A percentile compares a stretch with the other conserved stretches of the same genome.
Evolutionary conservation across 2,329 filamentous ascomycete species (phyloP).

Genomic region (Cladosporium sp.): DNA sequence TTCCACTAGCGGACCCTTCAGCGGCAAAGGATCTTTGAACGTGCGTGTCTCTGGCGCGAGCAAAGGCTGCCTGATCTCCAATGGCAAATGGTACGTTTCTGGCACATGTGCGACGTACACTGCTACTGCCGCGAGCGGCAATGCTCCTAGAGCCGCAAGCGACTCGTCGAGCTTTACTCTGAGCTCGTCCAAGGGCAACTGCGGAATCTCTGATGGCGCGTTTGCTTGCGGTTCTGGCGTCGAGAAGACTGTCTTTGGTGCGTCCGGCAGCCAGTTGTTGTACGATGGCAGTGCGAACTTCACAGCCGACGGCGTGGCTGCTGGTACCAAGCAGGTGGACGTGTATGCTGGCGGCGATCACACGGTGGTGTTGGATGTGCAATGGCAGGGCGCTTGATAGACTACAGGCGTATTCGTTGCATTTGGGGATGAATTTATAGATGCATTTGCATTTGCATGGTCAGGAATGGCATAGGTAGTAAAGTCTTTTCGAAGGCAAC

Average conservation of each 20-base stretch:
- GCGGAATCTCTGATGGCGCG: constrained; percentile 51
- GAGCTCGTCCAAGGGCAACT: constrained; percentile 55
- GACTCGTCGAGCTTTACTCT: constrained; percentile 47
- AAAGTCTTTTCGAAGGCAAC: too few relatives aligned
- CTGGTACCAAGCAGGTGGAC: constrained; percentile 41
- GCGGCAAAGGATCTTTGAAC: constrained; percentile 58
- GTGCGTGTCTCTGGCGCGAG: constrained; percentile 47
- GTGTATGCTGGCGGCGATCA: constrained; percentile 37
- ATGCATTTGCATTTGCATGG: too few relatives aligned
- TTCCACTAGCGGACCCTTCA: constrained; percentile 42
- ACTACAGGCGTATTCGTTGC: too few relatives aligned
- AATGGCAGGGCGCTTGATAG: constrained; percentile 32
- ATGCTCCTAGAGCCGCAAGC: not conserved
- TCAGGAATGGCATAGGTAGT: too few relatives aligned
- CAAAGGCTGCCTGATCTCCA: constrained; percentile 64
- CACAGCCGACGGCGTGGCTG: constrained; percentile 41
- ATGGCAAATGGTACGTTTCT: constrained; percentile 62
- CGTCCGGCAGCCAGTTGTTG: constrained; percentile 32
- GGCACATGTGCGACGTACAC: constrained; percentile 66
- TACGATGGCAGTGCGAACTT: constrained; percentile 38
- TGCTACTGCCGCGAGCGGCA: constrained; percentile 40
- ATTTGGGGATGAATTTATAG: too few relatives aligned
- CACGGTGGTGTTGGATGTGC: constrained; percentile 31
- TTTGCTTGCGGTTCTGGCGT: constrained; percentile 54
- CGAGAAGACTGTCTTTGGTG: constrained; percentile 39